phyloP scores from a whole-genome alignment of 176 grass and related monocot genomes.

The Dactylis glomerata region DNA sequence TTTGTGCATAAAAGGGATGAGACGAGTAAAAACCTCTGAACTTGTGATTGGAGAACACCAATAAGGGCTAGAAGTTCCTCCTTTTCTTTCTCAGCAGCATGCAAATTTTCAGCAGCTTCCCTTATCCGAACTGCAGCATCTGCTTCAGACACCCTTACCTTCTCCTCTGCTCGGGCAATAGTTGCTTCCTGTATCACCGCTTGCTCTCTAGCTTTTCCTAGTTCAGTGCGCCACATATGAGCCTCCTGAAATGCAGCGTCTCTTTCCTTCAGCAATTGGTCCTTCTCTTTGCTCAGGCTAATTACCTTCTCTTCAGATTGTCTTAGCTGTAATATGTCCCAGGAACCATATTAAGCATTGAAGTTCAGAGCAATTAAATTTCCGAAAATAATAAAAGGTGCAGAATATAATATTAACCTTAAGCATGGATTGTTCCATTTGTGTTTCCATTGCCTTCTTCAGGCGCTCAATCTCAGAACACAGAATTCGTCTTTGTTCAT shows the following conservation, averaged over 20 bases:
- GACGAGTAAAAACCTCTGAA: constrained; percentile 62
- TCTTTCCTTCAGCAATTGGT: constrained; percentile 78
- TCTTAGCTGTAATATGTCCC: constrained; percentile 48
- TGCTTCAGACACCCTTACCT: constrained; percentile 63
- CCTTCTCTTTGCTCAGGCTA: constrained; percentile 67
- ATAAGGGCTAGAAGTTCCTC: constrained; percentile 78
- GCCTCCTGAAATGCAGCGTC: constrained; percentile 79
- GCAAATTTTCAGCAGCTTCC: constrained; percentile 59
- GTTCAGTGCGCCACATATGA: constrained; percentile 87
- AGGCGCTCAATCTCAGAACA: constrained; percentile 66
- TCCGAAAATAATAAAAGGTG: neutral
- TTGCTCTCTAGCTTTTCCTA: constrained; percentile 93
- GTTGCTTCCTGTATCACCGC: constrained; percentile 85
- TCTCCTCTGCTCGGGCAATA: constrained; percentile 80
- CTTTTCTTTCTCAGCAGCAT: constrained; percentile 61
- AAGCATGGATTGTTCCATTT: constrained; percentile 59
- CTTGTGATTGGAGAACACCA: constrained; percentile 70
- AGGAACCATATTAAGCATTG: constrained; percentile 19
- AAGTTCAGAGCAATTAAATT: neutral
- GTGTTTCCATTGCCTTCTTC: constrained; percentile 61
- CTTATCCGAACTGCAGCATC: constrained; percentile 60
- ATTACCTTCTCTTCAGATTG: constrained; percentile 82
- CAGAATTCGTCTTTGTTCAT: constrained; percentile 67
- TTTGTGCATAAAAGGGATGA: neutral
- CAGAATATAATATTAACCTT: constrained; percentile 45